Evolutionary conservation across 1,139 yeast genomes (phyloP), one percentile per base, ranked within the genome.

Genomic region (Debaryomyces singareniensis): DNA sequence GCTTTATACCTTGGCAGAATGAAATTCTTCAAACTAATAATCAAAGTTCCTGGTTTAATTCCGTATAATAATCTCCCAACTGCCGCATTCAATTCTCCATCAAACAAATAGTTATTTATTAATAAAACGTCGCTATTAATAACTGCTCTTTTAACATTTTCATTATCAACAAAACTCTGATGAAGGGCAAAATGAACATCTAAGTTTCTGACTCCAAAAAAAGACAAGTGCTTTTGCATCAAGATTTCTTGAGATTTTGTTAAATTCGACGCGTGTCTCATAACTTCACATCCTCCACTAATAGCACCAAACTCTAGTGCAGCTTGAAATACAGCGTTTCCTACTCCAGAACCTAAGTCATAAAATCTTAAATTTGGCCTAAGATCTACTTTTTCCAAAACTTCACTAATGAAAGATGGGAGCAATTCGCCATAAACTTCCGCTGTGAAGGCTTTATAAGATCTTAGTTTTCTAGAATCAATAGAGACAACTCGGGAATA

Each of bases 331-430:
- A 84, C 81, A 32, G 96, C 85, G 48, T 87, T 87, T 0, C 96
- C 97, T 4, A 89, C 96, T 4, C 96, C 96, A 0, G 95, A 85
- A 0, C 96, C 97, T 23, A 89, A 62, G 53, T 84, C 96, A 37
- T 87, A 77, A 47, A 86, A 87, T 15, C 66, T 71, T 30, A 75
- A 72, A 2, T 55, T 54, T 1, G 77, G 67, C 20, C 58, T 53
- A 29, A 86, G 59, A 2, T 64, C 67, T 25, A 87, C 81, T 46
- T 83, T 74, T 4, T 71, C 61, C 42, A 82, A 76, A 1, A 84
- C 80, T 41, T 70, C 76, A 30, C 86, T 71, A 24, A 84, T 66
- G 45, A 87, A 85, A 4, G 71, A 65, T 1, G 96, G 96, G 46
- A 89, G 62, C 33, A 89, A 59, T 55, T 89, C 97, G 3, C 97